These are phyloP conservation scores for Lyophyllum semitale DNA, from an alignment of 768 basidiomycete species.

Conservation along the genomic window DNA sequence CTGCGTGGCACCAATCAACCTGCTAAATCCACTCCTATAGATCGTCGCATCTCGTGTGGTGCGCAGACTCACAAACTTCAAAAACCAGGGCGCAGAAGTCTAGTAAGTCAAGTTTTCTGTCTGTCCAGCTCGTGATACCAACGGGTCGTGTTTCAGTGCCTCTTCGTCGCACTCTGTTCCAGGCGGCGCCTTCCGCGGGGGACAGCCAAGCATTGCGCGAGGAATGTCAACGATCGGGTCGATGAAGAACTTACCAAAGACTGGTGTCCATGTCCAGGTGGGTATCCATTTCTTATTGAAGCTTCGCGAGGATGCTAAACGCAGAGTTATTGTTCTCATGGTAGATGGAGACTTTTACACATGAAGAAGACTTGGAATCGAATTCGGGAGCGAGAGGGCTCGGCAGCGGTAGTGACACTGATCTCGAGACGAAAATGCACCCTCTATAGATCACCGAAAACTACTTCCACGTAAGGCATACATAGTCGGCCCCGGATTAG, in stretches of 20 bases:
- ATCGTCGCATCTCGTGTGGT: slow-evolving; percentile 64
- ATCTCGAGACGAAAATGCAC: slow-evolving; percentile 17
- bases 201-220: slow-evolving; percentile 12
- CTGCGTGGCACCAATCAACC: neutral
- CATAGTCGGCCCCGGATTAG: neutral
- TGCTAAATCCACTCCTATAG: slow-evolving; percentile 26
- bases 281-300: slow-evolving; percentile 1
- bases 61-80: slow-evolving; percentile 58
- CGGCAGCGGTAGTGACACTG: slow-evolving; percentile 15
- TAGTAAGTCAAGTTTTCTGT: slow-evolving; percentile 48
- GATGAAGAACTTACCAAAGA: slow-evolving; percentile 15
- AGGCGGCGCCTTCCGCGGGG: slow-evolving; percentile 21
- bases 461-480: neutral
- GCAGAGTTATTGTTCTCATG: neutral
- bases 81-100: slow-evolving; percentile 40
- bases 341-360: slow-evolving; percentile 53
- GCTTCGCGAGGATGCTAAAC: neutral
- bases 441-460: slow-evolving; percentile 9
- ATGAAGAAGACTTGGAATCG: slow-evolving; percentile 19
- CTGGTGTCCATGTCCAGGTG: slow-evolving; percentile 51
- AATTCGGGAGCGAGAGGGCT: neutral
- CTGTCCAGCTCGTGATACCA: neutral
- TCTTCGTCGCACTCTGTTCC: slow-evolving; percentile 26
- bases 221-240: slow-evolving; percentile 23
- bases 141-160: slow-evolving; percentile 10